Evolutionary conservation across 352 stramenopile species (phyloP).

Genomic region (Elongisporangium senticosum): DNA sequence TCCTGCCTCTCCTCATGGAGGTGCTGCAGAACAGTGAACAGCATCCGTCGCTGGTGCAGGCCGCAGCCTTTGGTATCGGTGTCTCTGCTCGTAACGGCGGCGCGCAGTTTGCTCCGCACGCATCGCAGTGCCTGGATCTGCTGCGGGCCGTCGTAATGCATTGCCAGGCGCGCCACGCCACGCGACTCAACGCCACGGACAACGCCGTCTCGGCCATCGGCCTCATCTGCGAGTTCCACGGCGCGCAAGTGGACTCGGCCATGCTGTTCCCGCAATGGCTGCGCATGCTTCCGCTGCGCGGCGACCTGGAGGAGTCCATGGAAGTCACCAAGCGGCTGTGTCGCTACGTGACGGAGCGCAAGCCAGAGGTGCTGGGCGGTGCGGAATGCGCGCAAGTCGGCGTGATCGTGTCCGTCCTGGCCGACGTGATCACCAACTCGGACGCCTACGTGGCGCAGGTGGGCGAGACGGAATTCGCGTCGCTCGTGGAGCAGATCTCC

Average conservation of each 20-base stretch:
- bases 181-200: conserved; percentile 69
- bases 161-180: conserved; percentile 36
- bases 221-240: conserved; percentile 67
- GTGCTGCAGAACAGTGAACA: conserved; percentile 56
- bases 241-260: conserved; percentile 30
- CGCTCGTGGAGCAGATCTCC: conserved; percentile 36
- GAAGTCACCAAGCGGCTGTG: conserved; percentile 64
- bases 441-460: conserved; percentile 38
- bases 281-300: conserved; percentile 58
- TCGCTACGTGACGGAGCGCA: conserved; percentile 43
- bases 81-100: conserved; percentile 54
- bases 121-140: conserved; percentile 39
- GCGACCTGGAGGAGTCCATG: conserved; percentile 72
- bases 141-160: conserved; percentile 54
- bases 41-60: conserved; percentile 58
- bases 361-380: conserved; percentile 54
- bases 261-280: conserved; percentile 71
- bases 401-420: conserved; percentile 54
- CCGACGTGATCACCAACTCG: conserved; percentile 36
- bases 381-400: conserved; percentile 39
- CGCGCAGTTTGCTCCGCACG: conserved; percentile 45
- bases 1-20: conserved; percentile 61
- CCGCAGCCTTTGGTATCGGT: conserved; percentile 69
- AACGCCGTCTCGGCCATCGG: conserved; percentile 75
- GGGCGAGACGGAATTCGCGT: conserved; percentile 33